Evolutionary conservation across 768 basidiomycete genomes (phyloP).

Genomic region (Suillus decipiens): DNA sequence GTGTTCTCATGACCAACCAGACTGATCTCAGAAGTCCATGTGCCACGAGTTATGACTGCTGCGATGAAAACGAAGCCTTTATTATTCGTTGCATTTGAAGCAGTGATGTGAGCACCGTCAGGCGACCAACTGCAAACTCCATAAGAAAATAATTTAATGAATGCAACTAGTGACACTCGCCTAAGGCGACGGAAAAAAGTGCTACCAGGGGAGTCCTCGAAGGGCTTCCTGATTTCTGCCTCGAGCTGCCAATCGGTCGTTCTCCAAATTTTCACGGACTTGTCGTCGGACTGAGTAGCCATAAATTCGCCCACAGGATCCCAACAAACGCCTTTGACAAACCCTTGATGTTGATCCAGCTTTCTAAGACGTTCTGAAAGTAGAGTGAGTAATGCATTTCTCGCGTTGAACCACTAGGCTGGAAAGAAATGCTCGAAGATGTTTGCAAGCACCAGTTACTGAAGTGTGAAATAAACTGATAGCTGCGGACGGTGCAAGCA

Average conservation of each 20-base stretch:
- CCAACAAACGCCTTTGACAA: conserved; percentile 99
- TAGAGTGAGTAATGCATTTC: not conserved
- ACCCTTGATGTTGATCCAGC: conserved; percentile 89
- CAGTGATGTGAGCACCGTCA: conserved; percentile 97
- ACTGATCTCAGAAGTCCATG: conserved; percentile 91
- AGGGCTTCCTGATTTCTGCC: conserved; percentile 84
- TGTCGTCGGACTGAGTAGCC: conserved; percentile 97
- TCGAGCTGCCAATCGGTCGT: conserved; percentile 91
- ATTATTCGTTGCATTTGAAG: conserved; percentile 96
- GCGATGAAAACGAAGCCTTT: conserved; percentile 97
- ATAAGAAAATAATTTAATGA: not conserved
- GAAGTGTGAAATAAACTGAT: not conserved
- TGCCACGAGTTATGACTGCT: conserved; percentile 86
- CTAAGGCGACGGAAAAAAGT: conserved; percentile 93
- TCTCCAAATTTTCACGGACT: conserved; percentile 95
- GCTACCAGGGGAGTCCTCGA: conserved; percentile 90
- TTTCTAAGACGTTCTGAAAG: conserved; percentile 74
- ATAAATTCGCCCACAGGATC: conserved; percentile 98
- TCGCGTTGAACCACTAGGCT: not conserved
- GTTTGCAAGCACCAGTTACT: not conserved
- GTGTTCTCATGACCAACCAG: conserved; percentile 98
- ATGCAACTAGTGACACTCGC: conserved; percentile 38
- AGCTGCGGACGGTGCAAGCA: not conserved
- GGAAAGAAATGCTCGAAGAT: not conserved
- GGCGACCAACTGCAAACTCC: conserved; percentile 85